Evolutionary conservation across 345 rosid genomes (phyloP), one percentile per base, ranked within the genome.

Genomic region (Erucastrum elatum): DNA sequence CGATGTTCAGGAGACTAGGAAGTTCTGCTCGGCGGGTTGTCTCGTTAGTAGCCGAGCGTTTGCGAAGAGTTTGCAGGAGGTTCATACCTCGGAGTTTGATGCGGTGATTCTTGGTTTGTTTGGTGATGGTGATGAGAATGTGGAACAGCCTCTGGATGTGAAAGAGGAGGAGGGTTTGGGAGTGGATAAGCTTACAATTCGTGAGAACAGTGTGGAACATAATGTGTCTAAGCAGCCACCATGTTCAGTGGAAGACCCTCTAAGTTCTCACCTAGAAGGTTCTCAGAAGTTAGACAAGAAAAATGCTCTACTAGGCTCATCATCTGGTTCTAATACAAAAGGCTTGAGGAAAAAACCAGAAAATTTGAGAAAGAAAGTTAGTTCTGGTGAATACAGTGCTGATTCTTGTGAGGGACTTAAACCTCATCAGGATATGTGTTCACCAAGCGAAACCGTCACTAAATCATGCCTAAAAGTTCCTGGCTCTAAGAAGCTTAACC

Each of bases 21-120:
- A 86, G 88, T 94, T 83, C 71, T 93, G 98, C 72, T 91, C 97
- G 2, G 72, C 90, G 8, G 69, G 55, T 39, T 94, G 98, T 77
- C 75, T 92, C 0, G 83, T 88, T 26, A 80, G 76, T 3, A 93
- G 96, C 81, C 71, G 83, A 51, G 83, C 91, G 41, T 91, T 89
- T 37, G 55, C 79, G 0, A 85, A 79, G 76, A 77, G 79, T 82
- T 81, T 94, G 80, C 84, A 80, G 41, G 88, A 85, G 16, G 89
- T 86, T 84, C 85, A 96, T 74, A 76, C 84, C 60, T 82, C 77
- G 59, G 88, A 81, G 6, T 41, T 79, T 68, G 84, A 89, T 76
- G 71, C 81, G 5, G 44, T 29, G 80, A 78, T 89, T 73, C 17
- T 90, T 79, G 72, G 83, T 69, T 16, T 89, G 82, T 90, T 93